phyloP scores from a whole-genome alignment of 352 stramenopile genomes.

The Ophiocytium majus region DNA sequence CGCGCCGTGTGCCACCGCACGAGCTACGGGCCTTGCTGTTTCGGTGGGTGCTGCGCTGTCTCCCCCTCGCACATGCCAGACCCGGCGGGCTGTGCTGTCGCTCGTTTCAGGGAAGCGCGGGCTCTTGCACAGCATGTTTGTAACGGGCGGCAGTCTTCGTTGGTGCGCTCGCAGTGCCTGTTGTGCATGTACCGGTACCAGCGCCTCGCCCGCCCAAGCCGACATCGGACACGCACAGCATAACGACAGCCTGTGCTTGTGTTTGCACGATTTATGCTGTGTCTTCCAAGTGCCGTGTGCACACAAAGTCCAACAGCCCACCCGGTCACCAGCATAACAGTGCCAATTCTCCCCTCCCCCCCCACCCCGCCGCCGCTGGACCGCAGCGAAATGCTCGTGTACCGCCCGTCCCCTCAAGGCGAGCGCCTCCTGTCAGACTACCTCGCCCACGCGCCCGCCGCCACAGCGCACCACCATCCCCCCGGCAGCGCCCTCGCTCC shows the following conservation, averaged over 20 bases:
- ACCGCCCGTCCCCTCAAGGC: not conserved
- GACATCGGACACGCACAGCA: not conserved
- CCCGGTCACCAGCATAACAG: not conserved
- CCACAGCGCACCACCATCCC: too few relatives aligned
- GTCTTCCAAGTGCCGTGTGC: not conserved
- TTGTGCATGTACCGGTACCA: not conserved
- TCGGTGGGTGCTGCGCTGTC: not conserved
- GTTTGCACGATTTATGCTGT: not conserved
- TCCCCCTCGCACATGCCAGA: not conserved
- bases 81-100: not conserved
- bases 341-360: not conserved
- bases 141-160: not conserved
- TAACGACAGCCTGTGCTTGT: not conserved
- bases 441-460: too few relatives aligned
- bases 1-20: not conserved
- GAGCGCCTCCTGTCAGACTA: not conserved
- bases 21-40: slow-evolving; percentile 11
- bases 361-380: not conserved
- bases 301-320: not conserved
- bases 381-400: slow-evolving; percentile 12
- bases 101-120: not conserved
- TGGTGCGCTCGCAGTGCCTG: not conserved
- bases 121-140: not conserved
- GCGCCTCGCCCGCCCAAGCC: not conserved
- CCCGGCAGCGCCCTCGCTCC: too few relatives aligned